A percentile compares a stretch with the other conserved stretches of the same genome.
Evolutionary conservation across 306 rosid genomes (phyloP).

Genomic region (Vigna nakashimae): DNA sequence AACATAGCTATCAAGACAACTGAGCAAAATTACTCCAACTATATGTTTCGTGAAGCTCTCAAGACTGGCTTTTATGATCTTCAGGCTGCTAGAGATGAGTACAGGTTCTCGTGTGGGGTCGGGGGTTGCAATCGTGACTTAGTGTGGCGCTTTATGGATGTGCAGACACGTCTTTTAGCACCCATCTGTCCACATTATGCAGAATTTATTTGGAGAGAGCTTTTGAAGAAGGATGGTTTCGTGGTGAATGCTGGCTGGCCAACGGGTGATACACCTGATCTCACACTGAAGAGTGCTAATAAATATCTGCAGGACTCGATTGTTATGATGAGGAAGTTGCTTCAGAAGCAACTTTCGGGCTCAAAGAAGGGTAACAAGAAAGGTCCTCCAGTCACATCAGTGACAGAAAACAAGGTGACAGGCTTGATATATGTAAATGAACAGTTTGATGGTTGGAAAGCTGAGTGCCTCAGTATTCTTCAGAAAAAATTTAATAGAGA

Average conservation of each 20-base stretch:
- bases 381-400: constrained; percentile 57
- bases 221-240: constrained; percentile 85
- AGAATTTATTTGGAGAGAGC: constrained; percentile 83
- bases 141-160: constrained; percentile 85
- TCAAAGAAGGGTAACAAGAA: constrained; percentile 71
- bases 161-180: constrained; percentile 85
- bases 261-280: constrained; percentile 71
- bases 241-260: constrained; percentile 93
- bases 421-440: constrained; percentile 84
- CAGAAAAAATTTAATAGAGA: constrained; percentile 57
- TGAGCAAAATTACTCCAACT: constrained; percentile 75
- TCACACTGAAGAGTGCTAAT: constrained; percentile 76
- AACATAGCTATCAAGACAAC: constrained; percentile 79
- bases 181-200: constrained; percentile 97
- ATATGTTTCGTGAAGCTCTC: constrained; percentile 89
- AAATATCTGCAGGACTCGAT: constrained; percentile 87
- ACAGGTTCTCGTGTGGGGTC: constrained; percentile 81
- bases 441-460: constrained; percentile 88
- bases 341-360: constrained; percentile 81
- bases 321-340: constrained; percentile 83
- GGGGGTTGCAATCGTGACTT: constrained; percentile 78
- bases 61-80: constrained; percentile 92
- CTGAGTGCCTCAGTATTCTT: constrained; percentile 78
- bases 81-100: constrained; percentile 91
- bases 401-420: constrained; percentile 55